Base-by-base conservation (phyloP, 129 eudicot genomes). In the Flaveria trinervia region DNA sequence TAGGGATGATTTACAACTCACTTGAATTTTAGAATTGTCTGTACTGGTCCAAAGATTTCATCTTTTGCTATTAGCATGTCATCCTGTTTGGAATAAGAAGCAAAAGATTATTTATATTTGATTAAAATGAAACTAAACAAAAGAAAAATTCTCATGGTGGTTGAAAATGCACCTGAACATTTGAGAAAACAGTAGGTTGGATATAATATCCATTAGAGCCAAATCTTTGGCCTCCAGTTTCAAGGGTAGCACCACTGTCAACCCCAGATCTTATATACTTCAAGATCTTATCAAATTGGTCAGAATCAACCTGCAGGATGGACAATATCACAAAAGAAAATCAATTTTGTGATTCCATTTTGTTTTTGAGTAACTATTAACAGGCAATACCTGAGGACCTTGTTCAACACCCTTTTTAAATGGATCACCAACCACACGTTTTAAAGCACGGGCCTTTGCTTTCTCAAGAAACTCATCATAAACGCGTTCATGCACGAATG, bases 21-120 rank as follows among this genome's bases (percentile, higher is more conserved):
- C 88, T 86, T 86, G 85, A 74, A 86, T 66, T 86, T 86, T 45
- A 86, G 76, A 66, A 86, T 83, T 33, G 90, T 64, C 44, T 83
- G 85, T 7, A 86, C 88, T 41, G 90, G 90, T 72, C 90, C 90
- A 74, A 86, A 86, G 44, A 86, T 86, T 56, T 86, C 90, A 18
- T 83, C 90, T 68, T 74, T 81, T 49, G 90, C 90, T 16, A 86
- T 83, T 62, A 78, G 50, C 90, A 86, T 86, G 56, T 81, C 72
- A 68, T 86, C 90, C 90, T 86, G 72, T 4, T 78, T n/a, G 52
- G 78, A 55, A 54, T 26, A 68, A 76, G 45, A 18, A 8, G 36
- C 7, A 9, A 55, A 41, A 14, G 2, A 79, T 36, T 46, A 18
- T 18, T 59, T 48, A 67, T 39, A 55, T 62, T 49, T 41, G 22